Evolutionary conservation across 331 rosid species (phyloP), one percentile per base, ranked within the genome.

Genomic region (Erythrophleum ivorense): DNA sequence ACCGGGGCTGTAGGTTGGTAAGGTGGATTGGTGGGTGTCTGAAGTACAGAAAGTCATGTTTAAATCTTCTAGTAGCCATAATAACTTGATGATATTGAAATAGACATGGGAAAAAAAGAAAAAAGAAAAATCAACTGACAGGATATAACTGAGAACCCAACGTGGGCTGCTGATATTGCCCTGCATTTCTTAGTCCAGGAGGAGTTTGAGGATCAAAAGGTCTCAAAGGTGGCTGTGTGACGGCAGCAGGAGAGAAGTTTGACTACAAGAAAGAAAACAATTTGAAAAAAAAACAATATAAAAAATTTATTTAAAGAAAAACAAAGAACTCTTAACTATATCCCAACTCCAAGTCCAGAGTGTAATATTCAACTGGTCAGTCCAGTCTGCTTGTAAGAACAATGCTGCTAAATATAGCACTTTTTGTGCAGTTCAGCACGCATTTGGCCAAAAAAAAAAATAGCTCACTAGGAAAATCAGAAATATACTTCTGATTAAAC

Each of bases 71-170:
- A 40, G 59, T 52, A 52, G 60, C 41, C 71, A 54, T n/a, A 63
- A 70, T 12, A 50, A 71, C 69, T 73, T 58, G 72, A 69, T 74
- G 64, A 75, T 16, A 72, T 29, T 53, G 33, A 77, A 73, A 65
- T 57, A 19, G 55, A 84, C 54, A 43, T n/a, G 16, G n/a, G 43
- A 69, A 41, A 78, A n/a, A n/a, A n/a, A n/a, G n/a, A n/a, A n/a
- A 70, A 41, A 36, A 71, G 36, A 68, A 45, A 49, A 69, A 76
- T 49, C 21, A 70, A 87, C 97, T 40, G 60, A 96, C 99, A 83
- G 94, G 92, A 84, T 96, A 96, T 89, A 96, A 85, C 84, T 94
- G 98, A 87, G 97, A 92, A 78, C 94, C 97, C 97, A 96, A 77
- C 19, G 98, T 91, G 31, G 91, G 82, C 34, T 91, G 95, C 88